Evolutionary conservation across 352 stramenopile species (phyloP).

Genomic region (Saprolegnia parasitica): DNA sequence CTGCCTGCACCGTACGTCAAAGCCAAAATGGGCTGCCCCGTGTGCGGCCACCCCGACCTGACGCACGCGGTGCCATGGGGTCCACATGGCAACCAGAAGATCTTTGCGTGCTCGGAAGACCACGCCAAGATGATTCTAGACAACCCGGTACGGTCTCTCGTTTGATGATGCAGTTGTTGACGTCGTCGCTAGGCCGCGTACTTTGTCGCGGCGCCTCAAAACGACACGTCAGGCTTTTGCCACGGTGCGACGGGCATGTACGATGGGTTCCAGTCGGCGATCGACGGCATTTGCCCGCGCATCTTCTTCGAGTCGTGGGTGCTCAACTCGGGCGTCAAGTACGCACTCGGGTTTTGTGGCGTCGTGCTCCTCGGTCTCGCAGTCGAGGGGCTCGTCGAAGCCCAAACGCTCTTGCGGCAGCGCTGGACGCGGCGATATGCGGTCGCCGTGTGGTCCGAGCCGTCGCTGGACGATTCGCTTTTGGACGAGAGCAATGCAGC

Average conservation of each 20-base stretch:
- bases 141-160: constrained; percentile 35
- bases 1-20: constrained; percentile 23
- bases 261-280: constrained; percentile 70
- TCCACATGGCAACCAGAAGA: constrained; percentile 58
- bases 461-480: background rate
- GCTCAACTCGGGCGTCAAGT: constrained; percentile 59
- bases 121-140: constrained; percentile 49
- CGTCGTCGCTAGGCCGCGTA: background rate
- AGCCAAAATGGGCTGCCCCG: constrained; percentile 46
- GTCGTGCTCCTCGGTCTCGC: constrained; percentile 57
- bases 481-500: background rate
- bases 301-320: constrained; percentile 78
- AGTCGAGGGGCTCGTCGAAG: constrained; percentile 52
- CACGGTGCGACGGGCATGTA: constrained; percentile 47
- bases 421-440: constrained; percentile 37
- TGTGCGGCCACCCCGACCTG: constrained; percentile 55
- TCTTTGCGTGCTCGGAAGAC: constrained; percentile 63
- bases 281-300: constrained; percentile 51
- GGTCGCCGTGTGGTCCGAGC: background rate
- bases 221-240: constrained; percentile 20
- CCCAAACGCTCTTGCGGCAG: constrained; percentile 43
- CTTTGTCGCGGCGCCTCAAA: constrained; percentile 5
- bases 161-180: background rate
- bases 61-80: constrained; percentile 67
- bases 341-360: constrained; percentile 62